Conservation (phyloP, 345 rosid species). For the Anastatica hierochuntica region DNA sequence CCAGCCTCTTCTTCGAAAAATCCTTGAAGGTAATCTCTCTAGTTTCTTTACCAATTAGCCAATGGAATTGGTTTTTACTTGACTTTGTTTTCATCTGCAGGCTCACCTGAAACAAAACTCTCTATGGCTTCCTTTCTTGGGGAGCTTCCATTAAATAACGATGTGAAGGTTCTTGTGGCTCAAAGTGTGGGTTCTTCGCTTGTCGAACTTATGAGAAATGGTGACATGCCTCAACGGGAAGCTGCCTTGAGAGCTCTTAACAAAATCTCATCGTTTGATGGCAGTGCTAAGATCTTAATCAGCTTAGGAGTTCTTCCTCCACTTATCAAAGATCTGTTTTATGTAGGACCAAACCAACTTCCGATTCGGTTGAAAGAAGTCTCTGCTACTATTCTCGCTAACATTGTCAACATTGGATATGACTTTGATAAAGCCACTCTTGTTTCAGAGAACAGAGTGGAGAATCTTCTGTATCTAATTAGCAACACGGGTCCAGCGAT, state of each 20-base stretch:
- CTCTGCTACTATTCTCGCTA: slow-evolving; percentile 89
- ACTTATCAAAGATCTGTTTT: slow-evolving; percentile 75
- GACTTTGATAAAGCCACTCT: slow-evolving; percentile 67
- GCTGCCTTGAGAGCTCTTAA: slow-evolving; percentile 82
- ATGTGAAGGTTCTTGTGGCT: slow-evolving; percentile 73
- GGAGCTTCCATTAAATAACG: slow-evolving; percentile 72
- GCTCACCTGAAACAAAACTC: slow-evolving; percentile 72
- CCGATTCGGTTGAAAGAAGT: slow-evolving; percentile 88
- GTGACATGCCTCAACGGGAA: slow-evolving; percentile 60
- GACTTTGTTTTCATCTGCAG: slow-evolving; percentile 39
- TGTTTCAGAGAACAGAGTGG: slow-evolving; percentile 72
- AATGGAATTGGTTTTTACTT: not conserved
- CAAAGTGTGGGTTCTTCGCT: slow-evolving; percentile 70
- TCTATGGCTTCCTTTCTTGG: slow-evolving; percentile 89
- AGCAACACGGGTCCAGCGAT: slow-evolving; percentile 97
- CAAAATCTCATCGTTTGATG: slow-evolving; percentile 71
- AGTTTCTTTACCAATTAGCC: not conserved
- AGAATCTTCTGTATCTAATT: slow-evolving; percentile 69
- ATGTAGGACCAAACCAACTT: slow-evolving; percentile 58
- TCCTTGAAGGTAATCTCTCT: slow-evolving; percentile 65
- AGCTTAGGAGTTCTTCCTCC: slow-evolving; percentile 86
- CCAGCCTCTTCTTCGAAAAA: slow-evolving; percentile 71
- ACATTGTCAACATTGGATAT: slow-evolving; percentile 62
- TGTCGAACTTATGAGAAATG: slow-evolving; percentile 69
- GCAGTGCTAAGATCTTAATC: slow-evolving; percentile 74